phyloP scores from a whole-genome alignment of 768 basidiomycete genomes.

The Leccinum uliginosum region DNA sequence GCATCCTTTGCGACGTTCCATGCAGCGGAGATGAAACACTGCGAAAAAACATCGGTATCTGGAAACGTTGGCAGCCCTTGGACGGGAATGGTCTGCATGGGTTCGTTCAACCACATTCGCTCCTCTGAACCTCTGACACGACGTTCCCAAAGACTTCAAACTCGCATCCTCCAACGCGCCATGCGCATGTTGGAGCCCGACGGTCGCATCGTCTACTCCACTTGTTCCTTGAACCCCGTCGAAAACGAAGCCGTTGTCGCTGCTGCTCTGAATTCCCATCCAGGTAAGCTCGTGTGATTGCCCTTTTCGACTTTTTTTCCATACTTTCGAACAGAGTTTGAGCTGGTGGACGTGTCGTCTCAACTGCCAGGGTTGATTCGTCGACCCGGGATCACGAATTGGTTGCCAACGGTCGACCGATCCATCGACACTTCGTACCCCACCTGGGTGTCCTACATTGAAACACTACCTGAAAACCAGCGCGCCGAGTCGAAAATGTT shows the following conservation, averaged over 20 bases:
- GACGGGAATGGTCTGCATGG: constrained; percentile 90
- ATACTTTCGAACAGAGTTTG: constrained; percentile 48
- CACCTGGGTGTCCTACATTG: constrained; percentile 58
- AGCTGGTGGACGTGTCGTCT: constrained; percentile 74
- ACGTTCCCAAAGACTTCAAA: constrained; percentile 61
- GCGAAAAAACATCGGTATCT: constrained; percentile 91
- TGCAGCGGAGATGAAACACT: constrained; percentile 97
- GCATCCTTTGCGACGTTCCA: constrained; percentile 95
- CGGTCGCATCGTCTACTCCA: constrained; percentile 96
- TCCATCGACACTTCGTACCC: constrained; percentile 46
- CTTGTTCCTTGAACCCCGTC: constrained; percentile 93
- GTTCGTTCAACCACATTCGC: constrained; percentile 39
- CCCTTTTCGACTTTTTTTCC: not conserved
- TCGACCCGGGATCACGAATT: constrained; percentile 68
- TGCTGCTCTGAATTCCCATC: constrained; percentile 67
- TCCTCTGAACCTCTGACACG: constrained; percentile 1
- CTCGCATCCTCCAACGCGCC: constrained; percentile 87
- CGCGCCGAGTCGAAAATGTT: constrained; percentile 57
- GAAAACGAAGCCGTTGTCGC: constrained; percentile 97
- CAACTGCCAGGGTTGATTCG: constrained; percentile 68
- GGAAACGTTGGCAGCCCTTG: constrained; percentile 85
- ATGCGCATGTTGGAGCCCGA: constrained; percentile 79
- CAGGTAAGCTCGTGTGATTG: constrained; percentile 40
- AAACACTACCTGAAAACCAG: constrained; percentile 45
- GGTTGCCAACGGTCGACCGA: constrained; percentile 71